Evolutionary conservation across 495 filamentous ascomycete genomes (phyloP), one percentile per base, ranked within the genome.

Genomic region (Xylaria longipes): DNA sequence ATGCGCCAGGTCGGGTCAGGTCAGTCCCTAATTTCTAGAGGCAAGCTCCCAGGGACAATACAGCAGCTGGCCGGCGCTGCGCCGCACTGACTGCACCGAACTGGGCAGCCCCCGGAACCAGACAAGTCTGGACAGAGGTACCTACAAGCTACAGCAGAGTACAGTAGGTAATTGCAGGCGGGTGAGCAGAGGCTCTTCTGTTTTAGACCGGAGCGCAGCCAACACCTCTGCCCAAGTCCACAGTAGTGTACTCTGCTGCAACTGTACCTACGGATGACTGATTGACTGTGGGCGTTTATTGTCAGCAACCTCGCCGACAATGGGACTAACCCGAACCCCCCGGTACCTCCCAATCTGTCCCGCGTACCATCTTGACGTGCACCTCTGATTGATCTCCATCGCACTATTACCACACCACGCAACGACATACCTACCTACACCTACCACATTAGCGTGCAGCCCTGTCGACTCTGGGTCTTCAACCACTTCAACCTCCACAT

Each of bases 151-250:
- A 0, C 14, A 48, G 43, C 45, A 48, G 37, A 48, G 45, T n/a
- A n/a, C n/a, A n/a, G n/a, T 12, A 5, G 35, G n/a, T 64, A 64
- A 64, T 20, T 48, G 25, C 61, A 48, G 61, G 39, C 52, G 3
- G 45, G 46, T 41, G 60, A 25, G 37, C 60, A 63, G 37, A 63
- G 39, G 39, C 37, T 73, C 72, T 60, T 37, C 57, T 33, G 25
- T 66, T 71, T 74, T 61, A 61, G 50, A 60, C 43, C 54, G 33
- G 58, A 69, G 71, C 57, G 31, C 57, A 5, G 25, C 65, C 64
- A 67, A 48, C 46, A 37, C 27, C 33, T 37, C 63, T 60, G 50
- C 71, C 65, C 54, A 58, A 56, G 57, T 31, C 60, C 41, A 48
- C 66, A 56, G 68, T 62, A 61, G 27, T 5, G 22, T 54, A 29